Conservation (phyloP, 805 yeast genomes). For the Cyberlindnera samutprakarnensis region DNA sequence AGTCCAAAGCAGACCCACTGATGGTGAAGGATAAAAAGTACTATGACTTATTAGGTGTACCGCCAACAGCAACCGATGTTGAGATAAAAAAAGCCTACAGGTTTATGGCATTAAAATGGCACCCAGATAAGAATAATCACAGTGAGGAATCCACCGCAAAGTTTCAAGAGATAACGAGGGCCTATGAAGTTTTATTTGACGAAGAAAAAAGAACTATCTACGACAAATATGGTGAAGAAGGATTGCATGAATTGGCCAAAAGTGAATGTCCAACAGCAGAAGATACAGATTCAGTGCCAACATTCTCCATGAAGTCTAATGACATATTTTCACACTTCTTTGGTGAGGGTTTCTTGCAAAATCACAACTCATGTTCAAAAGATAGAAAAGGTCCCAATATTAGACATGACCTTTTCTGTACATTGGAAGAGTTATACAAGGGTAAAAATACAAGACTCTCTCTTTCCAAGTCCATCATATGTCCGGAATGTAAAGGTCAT, state of each 20-base stretch:
- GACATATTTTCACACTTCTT: conserved; percentile 25
- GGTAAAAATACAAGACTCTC: conserved; percentile 53
- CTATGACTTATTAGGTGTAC: conserved; percentile 54
- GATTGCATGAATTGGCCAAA: conserved; percentile 60
- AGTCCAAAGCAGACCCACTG: neutral
- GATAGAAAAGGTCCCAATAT: conserved; percentile 44
- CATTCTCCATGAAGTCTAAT: conserved; percentile 19
- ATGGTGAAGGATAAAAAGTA: conserved; percentile 68
- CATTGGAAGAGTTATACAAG: conserved; percentile 46
- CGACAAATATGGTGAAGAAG: conserved; percentile 88
- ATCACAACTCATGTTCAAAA: neutral
- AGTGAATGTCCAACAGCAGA: conserved; percentile 4
- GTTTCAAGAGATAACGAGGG: conserved; percentile 82
- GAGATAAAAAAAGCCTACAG: conserved; percentile 53
- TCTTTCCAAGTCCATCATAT: conserved; percentile 41
- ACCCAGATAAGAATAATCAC: conserved; percentile 71
- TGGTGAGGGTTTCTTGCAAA: conserved; percentile 20
- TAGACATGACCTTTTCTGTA: conserved; percentile 43
- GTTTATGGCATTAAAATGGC: conserved; percentile 59
- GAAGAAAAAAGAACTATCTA: conserved; percentile 77
- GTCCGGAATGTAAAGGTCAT: conserved; percentile 42
- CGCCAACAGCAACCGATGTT: conserved; percentile 35
- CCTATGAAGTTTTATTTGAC: conserved; percentile 80
- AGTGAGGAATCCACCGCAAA: conserved; percentile 88
- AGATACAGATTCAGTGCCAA: neutral